phyloP scores from a whole-genome alignment of 768 basidiomycete genomes.

The Leccinum sublutescens region DNA sequence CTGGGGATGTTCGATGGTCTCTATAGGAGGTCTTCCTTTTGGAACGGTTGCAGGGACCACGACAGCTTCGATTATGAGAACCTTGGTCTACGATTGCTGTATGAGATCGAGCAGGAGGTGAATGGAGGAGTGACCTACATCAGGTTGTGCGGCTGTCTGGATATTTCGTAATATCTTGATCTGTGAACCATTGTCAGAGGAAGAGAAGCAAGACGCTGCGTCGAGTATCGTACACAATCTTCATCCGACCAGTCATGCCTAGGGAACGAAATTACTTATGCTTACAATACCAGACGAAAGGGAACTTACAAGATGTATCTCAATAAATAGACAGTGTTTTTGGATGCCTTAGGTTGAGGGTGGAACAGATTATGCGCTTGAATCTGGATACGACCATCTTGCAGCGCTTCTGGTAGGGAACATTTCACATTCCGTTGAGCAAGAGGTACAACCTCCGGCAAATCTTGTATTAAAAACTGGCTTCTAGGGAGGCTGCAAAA shows the following conservation, averaged over 20 bases:
- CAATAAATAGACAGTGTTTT: neutral
- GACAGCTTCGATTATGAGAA: conserved; percentile 3
- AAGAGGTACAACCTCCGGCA: neutral
- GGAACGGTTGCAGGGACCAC: neutral
- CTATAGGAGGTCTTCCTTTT: neutral
- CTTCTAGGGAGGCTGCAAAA: neutral
- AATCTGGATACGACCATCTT: conserved; percentile 3
- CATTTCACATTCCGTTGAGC: neutral
- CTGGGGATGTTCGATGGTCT: neutral
- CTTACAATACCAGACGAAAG: neutral
- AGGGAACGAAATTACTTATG: neutral
- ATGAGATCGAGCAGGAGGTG: neutral
- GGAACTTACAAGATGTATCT: neutral
- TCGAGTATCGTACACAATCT: conserved; percentile 2
- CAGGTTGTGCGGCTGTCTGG: neutral
- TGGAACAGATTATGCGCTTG: neutral
- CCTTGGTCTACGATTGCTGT: neutral
- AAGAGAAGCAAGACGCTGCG: neutral
- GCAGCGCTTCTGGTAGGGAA: neutral
- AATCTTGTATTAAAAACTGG: neutral
- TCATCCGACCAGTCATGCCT: conserved; percentile 5
- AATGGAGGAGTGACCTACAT: neutral
- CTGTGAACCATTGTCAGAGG: neutral
- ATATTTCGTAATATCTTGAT: neutral
- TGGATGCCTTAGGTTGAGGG: neutral